Conservation (phyloP, 257 asterid species). For the Plectranthus barbatus region DNA sequence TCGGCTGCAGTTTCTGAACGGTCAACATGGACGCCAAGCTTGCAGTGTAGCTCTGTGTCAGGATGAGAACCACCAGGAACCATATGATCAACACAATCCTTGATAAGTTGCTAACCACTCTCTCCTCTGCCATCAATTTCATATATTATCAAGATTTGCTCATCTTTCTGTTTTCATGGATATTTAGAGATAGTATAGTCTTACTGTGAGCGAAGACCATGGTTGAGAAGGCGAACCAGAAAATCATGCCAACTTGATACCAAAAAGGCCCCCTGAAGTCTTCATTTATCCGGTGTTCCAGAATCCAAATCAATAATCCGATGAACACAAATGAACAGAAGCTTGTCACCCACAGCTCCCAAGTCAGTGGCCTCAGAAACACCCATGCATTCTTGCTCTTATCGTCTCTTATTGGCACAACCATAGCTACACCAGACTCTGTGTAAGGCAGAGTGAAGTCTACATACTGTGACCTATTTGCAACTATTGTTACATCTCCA, state of each 20-base stretch:
- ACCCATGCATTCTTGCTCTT: constrained; percentile 20
- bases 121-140: constrained; percentile 14
- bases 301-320: constrained; percentile 20
- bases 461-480: constrained; percentile 21
- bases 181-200: not conserved
- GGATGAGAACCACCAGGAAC: constrained; percentile 38
- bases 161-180: no score
- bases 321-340: constrained; percentile 16
- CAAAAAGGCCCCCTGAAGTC: constrained; percentile 15
- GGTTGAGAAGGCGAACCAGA: constrained; percentile 52
- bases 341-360: constrained; percentile 22
- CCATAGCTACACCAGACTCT: constrained; percentile 23
- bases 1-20: constrained; percentile 27
- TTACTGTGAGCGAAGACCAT: constrained; percentile 29
- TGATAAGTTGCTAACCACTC: constrained; percentile 22
- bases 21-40: constrained; percentile 31
- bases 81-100: constrained; percentile 29
- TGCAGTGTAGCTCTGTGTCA: constrained; percentile 35
- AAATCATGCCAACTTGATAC: constrained; percentile 36
- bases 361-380: constrained; percentile 21
- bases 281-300: constrained; percentile 19
- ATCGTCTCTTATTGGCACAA: constrained; percentile 10
- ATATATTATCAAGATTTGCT: no score
- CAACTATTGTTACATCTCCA: constrained; percentile 22
- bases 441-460: constrained; percentile 20